Conservation (phyloP, 108 stramenopile species). For the Skeletonema grethae region DNA sequence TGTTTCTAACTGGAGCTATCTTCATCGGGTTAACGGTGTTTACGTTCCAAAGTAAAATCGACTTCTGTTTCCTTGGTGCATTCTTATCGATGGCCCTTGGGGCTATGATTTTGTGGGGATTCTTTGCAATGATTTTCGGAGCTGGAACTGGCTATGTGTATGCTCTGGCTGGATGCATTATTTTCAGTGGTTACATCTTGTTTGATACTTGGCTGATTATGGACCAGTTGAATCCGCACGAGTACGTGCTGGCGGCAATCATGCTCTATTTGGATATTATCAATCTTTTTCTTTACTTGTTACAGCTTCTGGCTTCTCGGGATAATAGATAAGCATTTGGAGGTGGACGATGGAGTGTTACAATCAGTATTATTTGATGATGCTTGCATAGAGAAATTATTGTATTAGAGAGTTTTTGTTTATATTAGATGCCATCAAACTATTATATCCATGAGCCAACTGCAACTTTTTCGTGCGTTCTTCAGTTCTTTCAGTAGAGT, state of each 20-base stretch:
- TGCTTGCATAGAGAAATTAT: background rate
- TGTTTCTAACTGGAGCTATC: slow-evolving; percentile 48
- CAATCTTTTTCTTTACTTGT: slow-evolving; percentile 45
- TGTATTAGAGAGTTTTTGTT: no score
- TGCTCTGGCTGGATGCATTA: slow-evolving; percentile 46
- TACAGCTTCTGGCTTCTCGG: slow-evolving; percentile 35
- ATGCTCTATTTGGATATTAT: slow-evolving; percentile 51
- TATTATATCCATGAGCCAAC: no score
- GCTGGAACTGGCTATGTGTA: slow-evolving; percentile 46
- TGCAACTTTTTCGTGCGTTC: no score
- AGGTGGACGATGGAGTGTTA: background rate
- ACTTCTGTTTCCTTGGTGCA: slow-evolving; percentile 51
- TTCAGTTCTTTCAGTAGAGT: no score
- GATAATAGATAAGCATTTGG: slow-evolving; percentile 9
- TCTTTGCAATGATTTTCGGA: slow-evolving; percentile 52
- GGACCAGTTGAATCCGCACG: slow-evolving; percentile 48
- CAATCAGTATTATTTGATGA: background rate
- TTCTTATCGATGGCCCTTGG: slow-evolving; percentile 46
- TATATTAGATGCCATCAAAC: no score
- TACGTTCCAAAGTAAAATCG: slow-evolving; percentile 52
- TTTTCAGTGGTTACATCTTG: slow-evolving; percentile 48
- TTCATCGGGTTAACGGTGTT: slow-evolving; percentile 49
- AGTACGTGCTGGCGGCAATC: slow-evolving; percentile 52
- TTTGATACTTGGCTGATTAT: slow-evolving; percentile 59
- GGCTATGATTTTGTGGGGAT: slow-evolving; percentile 52